A percentile compares a stretch with the other conserved stretches of the same genome.
phyloP scores from a whole-genome alignment of 192 early-diverging fungal species.

The Backusella mclennaniae region DNA sequence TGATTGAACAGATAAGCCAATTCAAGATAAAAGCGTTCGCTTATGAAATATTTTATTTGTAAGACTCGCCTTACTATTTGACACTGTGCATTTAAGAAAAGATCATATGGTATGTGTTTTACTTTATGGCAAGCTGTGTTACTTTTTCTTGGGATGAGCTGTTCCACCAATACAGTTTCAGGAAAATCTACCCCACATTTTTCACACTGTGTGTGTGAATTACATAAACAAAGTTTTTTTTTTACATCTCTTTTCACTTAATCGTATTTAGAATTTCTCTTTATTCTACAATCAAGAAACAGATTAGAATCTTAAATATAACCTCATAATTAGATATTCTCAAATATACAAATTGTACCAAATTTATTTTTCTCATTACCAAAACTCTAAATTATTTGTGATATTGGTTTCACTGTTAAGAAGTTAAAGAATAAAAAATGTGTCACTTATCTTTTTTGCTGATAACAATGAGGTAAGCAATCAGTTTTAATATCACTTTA shows the following conservation, averaged over 20 bases:
- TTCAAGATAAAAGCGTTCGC: background rate
- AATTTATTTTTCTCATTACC: background rate
- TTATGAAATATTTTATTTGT: background rate
- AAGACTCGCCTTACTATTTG: background rate
- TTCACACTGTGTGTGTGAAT: slow-evolving; percentile 5
- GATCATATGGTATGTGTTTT: background rate
- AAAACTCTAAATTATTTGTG: background rate
- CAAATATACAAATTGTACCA: background rate
- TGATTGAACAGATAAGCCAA: slow-evolving; percentile 2
- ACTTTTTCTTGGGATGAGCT: background rate
- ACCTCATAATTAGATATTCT: background rate
- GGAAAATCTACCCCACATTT: background rate
- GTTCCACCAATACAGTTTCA: background rate
- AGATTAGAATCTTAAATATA: background rate
- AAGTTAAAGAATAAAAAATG: background rate
- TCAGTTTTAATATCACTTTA: background rate
- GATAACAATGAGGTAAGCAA: background rate
- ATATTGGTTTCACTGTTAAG: background rate
- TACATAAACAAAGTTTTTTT: slow-evolving; percentile 7
- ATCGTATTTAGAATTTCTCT: background rate
- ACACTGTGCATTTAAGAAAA: background rate
- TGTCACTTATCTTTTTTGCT: background rate
- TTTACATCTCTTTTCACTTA: background rate
- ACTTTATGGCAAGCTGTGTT: background rate
- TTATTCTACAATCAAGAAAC: background rate